Base-by-base conservation (phyloP, 2,329 filamentous ascomycete genomes). In the Cladosporium sp. region DNA sequence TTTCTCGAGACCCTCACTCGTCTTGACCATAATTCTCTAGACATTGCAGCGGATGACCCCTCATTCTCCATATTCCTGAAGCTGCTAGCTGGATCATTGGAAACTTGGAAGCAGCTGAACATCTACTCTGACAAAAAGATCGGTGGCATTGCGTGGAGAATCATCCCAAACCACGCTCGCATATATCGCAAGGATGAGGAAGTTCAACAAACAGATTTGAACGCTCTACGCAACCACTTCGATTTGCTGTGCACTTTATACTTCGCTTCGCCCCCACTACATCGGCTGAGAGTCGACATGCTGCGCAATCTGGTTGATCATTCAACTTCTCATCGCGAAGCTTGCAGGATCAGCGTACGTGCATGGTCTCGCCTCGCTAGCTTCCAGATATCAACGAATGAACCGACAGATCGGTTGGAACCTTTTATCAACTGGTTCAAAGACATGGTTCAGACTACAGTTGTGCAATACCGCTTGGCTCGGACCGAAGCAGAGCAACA, bases 11-110 rank as follows among this genome's bases (percentile, higher is more conserved):
- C 81, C 50, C 78, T 87, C 2, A 57, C 46, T 11, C 14, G n/a
- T 23, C 21, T 37, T 10, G 33, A 37, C 7, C 77, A 82, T 35
- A 71, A 74, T 18, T 74, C 71, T 1, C 69, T 87, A 18, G 78
- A 81, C 2, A 72, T 84, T 7, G 76, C 78, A 52, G 71, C 77
- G 0, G 79, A 80, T 12, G 86, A 89, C 65, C 79, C 78, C 23
- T 83, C 84, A 12, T 89, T 88, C 63, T 84, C 86, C 69, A 82
- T 87, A 5, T 82, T 88, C 66, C 76, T 89, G 44, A 89, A 88
- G 72, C 81, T 83, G 53, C 77, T 88, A 23, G 84, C 79, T 18
- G 76, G 78, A 44, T 83, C 84, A 8, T 72, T 88, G 8, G 77
- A 76, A 23, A 79, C 79, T 10, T 79, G 88, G 78, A 76, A 76